phyloP scores from a whole-genome alignment of 148 eudicot species.

The Diospyros kaki region DNA sequence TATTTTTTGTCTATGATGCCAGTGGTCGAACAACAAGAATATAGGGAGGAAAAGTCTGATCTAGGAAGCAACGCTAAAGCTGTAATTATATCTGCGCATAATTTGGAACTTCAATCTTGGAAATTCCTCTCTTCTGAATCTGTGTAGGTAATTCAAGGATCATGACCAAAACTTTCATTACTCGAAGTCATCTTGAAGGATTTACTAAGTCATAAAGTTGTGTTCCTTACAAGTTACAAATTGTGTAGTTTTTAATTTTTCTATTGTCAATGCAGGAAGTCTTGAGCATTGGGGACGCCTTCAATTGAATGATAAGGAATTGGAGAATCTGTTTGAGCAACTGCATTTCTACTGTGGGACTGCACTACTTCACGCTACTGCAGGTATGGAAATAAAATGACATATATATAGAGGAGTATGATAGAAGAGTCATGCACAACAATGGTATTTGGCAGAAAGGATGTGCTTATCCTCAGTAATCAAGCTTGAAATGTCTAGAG shows the following conservation, averaged over 20 bases:
- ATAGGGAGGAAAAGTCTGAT: neutral
- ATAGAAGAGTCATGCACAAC: too few species aligned
- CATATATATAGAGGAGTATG: too few species aligned
- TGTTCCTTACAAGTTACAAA: neutral
- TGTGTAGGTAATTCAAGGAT: neutral
- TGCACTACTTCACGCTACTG: too few species aligned
- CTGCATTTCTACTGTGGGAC: too few species aligned
- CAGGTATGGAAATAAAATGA: too few species aligned
- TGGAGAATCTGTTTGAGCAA: too few species aligned
- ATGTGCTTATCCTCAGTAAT: too few species aligned
- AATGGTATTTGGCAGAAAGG: too few species aligned
- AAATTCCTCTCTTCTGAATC: neutral
- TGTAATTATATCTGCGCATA: neutral
- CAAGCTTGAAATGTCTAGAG: too few species aligned
- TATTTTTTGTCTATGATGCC: neutral
- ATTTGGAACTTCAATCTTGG: neutral
- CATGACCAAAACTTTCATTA: neutral
- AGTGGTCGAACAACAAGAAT: neutral
- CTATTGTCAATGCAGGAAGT: neutral
- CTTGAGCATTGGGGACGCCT: too few species aligned
- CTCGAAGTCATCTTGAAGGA: neutral
- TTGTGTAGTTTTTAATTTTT: neutral
- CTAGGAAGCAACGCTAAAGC: neutral
- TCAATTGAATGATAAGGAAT: too few species aligned
- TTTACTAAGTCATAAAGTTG: neutral